These are phyloP conservation scores for Warburgia ugandensis DNA, from an alignment of 164 flowering plant species.

Conservation along the genomic window DNA sequence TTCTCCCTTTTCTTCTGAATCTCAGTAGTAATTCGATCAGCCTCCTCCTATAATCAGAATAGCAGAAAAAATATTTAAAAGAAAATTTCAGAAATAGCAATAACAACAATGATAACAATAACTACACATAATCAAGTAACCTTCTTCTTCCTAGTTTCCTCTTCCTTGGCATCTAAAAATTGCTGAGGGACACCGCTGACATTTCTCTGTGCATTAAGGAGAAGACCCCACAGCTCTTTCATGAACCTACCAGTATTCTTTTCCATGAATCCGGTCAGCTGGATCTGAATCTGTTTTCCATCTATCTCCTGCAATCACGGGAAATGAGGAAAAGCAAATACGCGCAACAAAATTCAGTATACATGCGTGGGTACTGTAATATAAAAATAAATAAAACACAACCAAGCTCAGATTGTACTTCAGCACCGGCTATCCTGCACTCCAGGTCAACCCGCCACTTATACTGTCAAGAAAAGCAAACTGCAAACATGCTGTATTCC, in stretches of 20 bases:
- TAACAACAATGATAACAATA: background rate
- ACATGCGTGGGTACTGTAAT: too few relatives aligned
- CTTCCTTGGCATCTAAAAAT: constrained; percentile 91
- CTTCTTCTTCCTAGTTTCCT: constrained; percentile 75
- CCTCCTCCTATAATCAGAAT: constrained; percentile 47
- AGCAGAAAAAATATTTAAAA: background rate
- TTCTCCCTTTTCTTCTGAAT: constrained; percentile 65
- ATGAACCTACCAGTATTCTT: constrained; percentile 94
- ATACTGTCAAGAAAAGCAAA: too few relatives aligned
- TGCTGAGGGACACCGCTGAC: constrained; percentile 95
- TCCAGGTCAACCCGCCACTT: too few relatives aligned
- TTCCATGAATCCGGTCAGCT: constrained; percentile 96
- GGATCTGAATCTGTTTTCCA: constrained; percentile 89
- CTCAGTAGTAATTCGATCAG: constrained; percentile 62
- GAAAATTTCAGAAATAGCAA: background rate
- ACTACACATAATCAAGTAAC: constrained; percentile 19
- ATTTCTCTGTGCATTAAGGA: constrained; percentile 84
- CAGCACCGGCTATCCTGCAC: too few relatives aligned
- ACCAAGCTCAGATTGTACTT: too few relatives aligned
- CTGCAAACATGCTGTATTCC: too few relatives aligned
- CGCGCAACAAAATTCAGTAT: too few relatives aligned
- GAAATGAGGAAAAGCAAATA: background rate
- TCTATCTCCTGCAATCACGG: constrained; percentile 55
- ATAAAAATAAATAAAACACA: too few relatives aligned
- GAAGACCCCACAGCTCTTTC: constrained; percentile 92